Base-by-base conservation (phyloP, 306 rosid species). In the Inga leiocalycina region DNA sequence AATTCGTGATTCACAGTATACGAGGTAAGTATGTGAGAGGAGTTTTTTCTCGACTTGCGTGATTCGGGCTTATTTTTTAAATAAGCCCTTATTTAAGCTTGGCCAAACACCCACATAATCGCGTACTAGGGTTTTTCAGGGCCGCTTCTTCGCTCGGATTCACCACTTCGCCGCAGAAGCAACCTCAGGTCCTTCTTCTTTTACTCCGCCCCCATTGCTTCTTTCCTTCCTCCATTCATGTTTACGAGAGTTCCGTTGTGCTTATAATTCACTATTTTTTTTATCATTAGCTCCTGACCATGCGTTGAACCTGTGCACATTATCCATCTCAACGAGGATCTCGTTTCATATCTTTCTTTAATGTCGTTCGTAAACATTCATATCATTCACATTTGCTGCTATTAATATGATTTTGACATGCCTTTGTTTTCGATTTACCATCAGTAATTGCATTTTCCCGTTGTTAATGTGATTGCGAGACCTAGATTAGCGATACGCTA, bases 151-250 rank as follows among this genome's bases (percentile, higher is more conserved):
- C 2, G 7, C 20, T 27, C 39, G 5, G 69, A 20, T 5, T 30
- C 69, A 16, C 57, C 65, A 44, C 64, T 15, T 46, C 37, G 84
- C 79, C 66, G 79, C 62, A 4, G 27, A 41, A 34, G 65, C 19
- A 20, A 8, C 41, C 44, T n/a, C 66, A 81, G 84, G 84, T 81
- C 6, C 72, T 39, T 32, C 75, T 41, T 70, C 16, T 3, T 8
- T 51, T 8, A 22, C 78, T 54, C 39, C 32, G 20, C 37, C 8
- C 7, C 20, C 20, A 13, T 14, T 30, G 70, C 41, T 24, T 24
- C 68, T 64, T 0, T 24, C 17, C 27, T 48, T 27, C 15, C 35
- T 54, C 8, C 11, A 10, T 27, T 27, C 12, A 15, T 74, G 44
- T 51, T n/a, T 17, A 4, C n/a, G 11, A 3, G 8, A 14, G 24